These are phyloP conservation scores for Fusarium scirpi DNA, from an alignment of 2,329 filamentous ascomycete genomes.

Conservation along the genomic window DNA sequence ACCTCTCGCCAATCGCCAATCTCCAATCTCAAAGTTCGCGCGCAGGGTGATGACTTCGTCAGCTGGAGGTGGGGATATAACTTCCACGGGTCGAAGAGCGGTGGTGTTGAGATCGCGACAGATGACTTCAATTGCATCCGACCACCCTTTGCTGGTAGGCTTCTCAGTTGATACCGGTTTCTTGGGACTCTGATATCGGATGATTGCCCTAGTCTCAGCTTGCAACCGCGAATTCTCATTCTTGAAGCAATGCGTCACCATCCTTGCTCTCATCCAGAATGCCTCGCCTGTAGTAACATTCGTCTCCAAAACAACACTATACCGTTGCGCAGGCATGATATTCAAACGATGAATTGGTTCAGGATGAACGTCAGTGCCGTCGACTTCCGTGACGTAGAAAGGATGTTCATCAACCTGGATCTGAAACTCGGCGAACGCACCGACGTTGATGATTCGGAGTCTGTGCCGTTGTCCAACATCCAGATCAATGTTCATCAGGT, in stretches of 20 bases:
- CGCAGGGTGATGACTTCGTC: slow-evolving; percentile 60
- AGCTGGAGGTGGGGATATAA: slow-evolving; percentile 53
- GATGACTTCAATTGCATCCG: slow-evolving; percentile 59
- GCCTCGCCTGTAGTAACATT: slow-evolving; percentile 65
- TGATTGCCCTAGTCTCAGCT: slow-evolving; percentile 48
- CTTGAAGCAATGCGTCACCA: slow-evolving; percentile 56
- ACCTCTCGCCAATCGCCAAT: slow-evolving; percentile 64
- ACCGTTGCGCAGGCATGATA: slow-evolving; percentile 77
- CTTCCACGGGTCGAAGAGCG: slow-evolving; percentile 55
- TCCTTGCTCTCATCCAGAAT: slow-evolving; percentile 73
- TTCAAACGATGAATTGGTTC: slow-evolving; percentile 70
- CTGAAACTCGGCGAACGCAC: slow-evolving; percentile 78
- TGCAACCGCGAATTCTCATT: slow-evolving; percentile 49
- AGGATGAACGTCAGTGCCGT: slow-evolving; percentile 75
- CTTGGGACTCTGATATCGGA: slow-evolving; percentile 45
- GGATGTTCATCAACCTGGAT: slow-evolving; percentile 76
- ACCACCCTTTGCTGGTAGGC: slow-evolving; percentile 62
- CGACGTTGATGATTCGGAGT: slow-evolving; percentile 76
- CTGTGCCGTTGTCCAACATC: slow-evolving; percentile 70
- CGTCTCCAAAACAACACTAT: slow-evolving; percentile 73
- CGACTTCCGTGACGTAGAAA: slow-evolving; percentile 75
- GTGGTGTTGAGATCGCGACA: slow-evolving; percentile 67
- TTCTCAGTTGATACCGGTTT: not conserved
- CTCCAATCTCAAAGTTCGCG: slow-evolving; percentile 67
- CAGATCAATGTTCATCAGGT: slow-evolving; percentile 59